Percentiles rank a stretch among this genome's conserved stretches.
Conservation (phyloP, 2,329 filamentous ascomycete genomes). For the Fusarium camptoceras region DNA sequence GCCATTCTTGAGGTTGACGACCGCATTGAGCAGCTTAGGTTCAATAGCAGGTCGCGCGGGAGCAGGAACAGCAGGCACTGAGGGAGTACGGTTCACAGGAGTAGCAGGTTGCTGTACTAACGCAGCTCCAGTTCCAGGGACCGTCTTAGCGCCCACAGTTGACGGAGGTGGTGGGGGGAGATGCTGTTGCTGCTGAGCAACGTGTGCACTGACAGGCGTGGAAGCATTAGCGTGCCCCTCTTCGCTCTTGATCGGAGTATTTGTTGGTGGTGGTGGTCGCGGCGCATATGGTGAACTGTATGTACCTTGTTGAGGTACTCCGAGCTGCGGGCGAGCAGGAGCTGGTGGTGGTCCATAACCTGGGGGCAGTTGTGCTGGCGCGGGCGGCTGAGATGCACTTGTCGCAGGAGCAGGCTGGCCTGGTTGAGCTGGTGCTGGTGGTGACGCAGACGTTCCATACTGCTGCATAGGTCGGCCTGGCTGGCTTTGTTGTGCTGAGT, state of each 20-base stretch:
- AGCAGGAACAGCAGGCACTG: constrained; percentile 44
- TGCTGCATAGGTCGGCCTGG: constrained; percentile 48
- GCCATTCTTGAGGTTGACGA: constrained; percentile 61
- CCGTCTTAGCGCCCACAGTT: constrained; percentile 34
- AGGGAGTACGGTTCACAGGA: constrained; percentile 40
- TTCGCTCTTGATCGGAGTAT: constrained; percentile 47
- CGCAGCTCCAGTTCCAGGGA: constrained; percentile 33
- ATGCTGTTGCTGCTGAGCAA: constrained; percentile 30
- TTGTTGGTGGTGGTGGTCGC: constrained; percentile 49
- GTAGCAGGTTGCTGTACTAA: constrained; percentile 29
- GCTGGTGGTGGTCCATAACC: constrained; percentile 53
- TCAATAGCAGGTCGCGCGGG: constrained; percentile 56
- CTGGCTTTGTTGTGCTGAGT: constrained; percentile 48
- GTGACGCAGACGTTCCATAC: constrained; percentile 47
- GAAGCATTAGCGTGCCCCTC: constrained; percentile 39
- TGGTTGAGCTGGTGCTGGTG: constrained; percentile 39
- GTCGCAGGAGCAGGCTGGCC: constrained; percentile 39
- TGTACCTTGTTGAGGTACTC: constrained; percentile 48
- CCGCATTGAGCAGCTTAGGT: constrained; percentile 56
- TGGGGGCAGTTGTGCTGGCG: constrained; percentile 51
- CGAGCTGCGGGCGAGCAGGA: constrained; percentile 51
- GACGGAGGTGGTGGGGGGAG: constrained; percentile 22
- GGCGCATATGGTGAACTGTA: constrained; percentile 56
- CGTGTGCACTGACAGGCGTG: constrained; percentile 1
- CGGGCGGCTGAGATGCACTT: constrained; percentile 48